A percentile compares a stretch with the other conserved stretches of the same genome.
Evolutionary conservation across 2,329 filamentous ascomycete genomes (phyloP).

Genomic region (Myotisia sp.): DNA sequence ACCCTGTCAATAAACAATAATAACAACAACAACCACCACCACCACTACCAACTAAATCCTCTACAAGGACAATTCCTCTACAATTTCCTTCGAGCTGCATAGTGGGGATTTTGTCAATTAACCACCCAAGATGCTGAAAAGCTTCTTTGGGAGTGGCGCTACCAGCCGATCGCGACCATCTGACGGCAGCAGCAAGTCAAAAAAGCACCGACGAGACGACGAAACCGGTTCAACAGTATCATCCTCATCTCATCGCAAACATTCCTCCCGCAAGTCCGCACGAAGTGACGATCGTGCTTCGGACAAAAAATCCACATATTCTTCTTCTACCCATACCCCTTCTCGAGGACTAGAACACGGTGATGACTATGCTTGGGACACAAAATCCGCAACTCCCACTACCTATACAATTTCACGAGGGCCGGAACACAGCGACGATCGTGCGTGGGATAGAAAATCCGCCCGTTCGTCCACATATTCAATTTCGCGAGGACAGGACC

Average conservation of each 20-base stretch:
- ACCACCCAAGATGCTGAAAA: constrained; percentile 6
- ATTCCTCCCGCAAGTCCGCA: constrained; percentile 22
- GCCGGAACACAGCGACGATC: no score
- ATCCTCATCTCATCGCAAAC: constrained; percentile 10
- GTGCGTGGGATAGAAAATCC: no score
- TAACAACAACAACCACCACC: not conserved
- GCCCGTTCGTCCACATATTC: no score
- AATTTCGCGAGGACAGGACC: no score
- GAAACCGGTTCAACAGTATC: constrained; percentile 21
- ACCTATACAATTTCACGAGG: no score
- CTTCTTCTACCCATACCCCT: no score
- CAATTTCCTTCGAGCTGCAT: not conserved
- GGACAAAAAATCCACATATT: constrained; percentile 22
- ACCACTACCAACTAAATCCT: not conserved
- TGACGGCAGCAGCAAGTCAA: constrained; percentile 11
- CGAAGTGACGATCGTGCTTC: constrained; percentile 35
- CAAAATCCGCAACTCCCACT: no score
- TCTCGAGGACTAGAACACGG: no score
- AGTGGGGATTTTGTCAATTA: not conserved
- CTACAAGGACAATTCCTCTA: not conserved
- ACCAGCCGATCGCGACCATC: constrained; percentile 9
- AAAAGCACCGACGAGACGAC: constrained; percentile 19
- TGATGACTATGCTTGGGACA: no score
- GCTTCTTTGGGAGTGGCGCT: constrained; percentile 5
- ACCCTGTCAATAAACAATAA: constrained; percentile 4